Percentiles rank a stretch among this genome's conserved stretches.
Evolutionary conservation across 169 alveolate species (phyloP).

Genomic region (Cryptosporidium sp.): DNA sequence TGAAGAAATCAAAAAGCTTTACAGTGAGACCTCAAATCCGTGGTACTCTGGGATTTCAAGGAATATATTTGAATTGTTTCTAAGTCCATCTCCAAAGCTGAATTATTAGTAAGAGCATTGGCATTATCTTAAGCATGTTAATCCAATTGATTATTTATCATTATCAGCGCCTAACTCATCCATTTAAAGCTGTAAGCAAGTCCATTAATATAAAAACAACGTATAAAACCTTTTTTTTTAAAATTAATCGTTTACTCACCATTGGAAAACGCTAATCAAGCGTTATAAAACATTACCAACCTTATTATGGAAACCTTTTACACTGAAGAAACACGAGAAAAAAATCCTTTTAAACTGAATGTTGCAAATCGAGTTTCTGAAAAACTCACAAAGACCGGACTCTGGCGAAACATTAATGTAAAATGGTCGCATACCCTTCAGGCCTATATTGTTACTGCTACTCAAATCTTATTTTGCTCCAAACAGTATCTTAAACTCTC

Average conservation of each 20-base stretch:
- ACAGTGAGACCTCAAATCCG: constrained; percentile 61
- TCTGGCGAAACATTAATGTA: constrained; percentile 20
- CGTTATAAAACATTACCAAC: too few species aligned
- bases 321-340: background rate
- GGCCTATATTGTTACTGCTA: background rate
- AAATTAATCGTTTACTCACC: background rate
- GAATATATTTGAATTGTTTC: constrained; percentile 23
- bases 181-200: background rate
- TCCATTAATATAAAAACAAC: background rate
- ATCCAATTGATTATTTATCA: too few species aligned
- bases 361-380: constrained; percentile 34
- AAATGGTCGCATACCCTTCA: constrained; percentile 18
- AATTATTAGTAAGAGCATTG: background rate
- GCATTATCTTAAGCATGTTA: background rate
- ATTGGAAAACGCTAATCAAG: too few species aligned
- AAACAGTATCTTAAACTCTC: constrained; percentile 16
- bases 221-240: too few species aligned
- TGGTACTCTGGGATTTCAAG: constrained; percentile 66
- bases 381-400: constrained; percentile 13
- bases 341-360: background rate
- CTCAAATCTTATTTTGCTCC: constrained; percentile 1
- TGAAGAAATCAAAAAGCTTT: constrained; percentile 32
- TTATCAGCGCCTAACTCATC: background rate
- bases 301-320: background rate
- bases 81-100: constrained; percentile 20